These are phyloP conservation scores for Biscutella laevigata DNA, from an alignment of 441 rosid genomes.

Conservation along the genomic window DNA sequence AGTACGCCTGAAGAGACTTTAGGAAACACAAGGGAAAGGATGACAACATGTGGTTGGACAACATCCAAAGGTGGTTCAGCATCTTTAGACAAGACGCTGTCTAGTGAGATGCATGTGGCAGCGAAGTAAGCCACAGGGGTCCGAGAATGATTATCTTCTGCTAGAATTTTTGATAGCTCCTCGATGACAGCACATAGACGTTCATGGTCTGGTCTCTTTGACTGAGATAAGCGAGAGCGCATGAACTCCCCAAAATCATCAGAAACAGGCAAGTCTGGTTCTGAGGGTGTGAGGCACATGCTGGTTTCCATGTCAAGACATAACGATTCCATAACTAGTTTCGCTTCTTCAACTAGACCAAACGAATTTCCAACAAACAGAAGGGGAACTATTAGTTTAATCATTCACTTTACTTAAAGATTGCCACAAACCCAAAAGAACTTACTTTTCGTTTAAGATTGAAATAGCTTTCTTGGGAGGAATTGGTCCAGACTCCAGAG, in stretches of 20 bases:
- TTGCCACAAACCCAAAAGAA: neutral
- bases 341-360: neutral
- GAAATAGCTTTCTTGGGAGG: neutral
- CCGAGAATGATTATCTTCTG: conserved; percentile 50
- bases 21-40: conserved; percentile 53
- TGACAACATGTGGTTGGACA: conserved; percentile 44
- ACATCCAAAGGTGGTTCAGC: conserved; percentile 37
- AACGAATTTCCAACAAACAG: neutral
- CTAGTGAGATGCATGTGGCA: conserved; percentile 51
- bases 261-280: conserved; percentile 7
- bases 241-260: conserved; percentile 49
- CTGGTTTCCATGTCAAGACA: conserved; percentile 5
- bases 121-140: conserved; percentile 65
- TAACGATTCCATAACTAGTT: conserved; percentile 17
- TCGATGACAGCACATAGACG: conserved; percentile 59
- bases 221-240: conserved; percentile 42
- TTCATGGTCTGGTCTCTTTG: conserved; percentile 50
- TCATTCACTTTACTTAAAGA: neutral
- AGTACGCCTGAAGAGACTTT: conserved; percentile 35
- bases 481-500: neutral
- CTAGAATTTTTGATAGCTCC: conserved; percentile 63
- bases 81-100: conserved; percentile 34
- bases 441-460: neutral
- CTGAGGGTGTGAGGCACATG: conserved; percentile 13
- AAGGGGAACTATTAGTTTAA: neutral